A percentile compares a stretch with the other conserved stretches of the same genome.
These are phyloP conservation scores for Warburgia ugandensis DNA, from an alignment of 164 flowering plant species.

Conservation along the genomic window DNA sequence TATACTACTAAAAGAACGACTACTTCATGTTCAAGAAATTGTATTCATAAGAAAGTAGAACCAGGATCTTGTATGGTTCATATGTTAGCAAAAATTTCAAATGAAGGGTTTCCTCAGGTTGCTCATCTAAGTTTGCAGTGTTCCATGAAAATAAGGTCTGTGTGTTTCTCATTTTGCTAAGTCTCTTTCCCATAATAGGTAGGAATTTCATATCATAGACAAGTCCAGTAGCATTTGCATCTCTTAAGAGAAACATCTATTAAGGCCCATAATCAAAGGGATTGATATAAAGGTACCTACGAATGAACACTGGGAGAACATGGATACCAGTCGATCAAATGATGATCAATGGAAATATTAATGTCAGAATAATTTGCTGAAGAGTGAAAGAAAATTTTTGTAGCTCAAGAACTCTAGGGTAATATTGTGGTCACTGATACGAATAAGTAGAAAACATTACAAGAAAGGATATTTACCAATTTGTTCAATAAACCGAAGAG, in stretches of 20 bases:
- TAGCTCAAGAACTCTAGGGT: neutral
- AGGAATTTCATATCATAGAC: too few relatives aligned
- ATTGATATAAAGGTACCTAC: too few relatives aligned
- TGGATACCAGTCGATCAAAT: neutral
- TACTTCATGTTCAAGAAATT: neutral
- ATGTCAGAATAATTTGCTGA: too few relatives aligned
- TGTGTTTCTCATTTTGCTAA: too few relatives aligned
- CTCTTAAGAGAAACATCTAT: too few relatives aligned
- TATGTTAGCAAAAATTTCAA: neutral
- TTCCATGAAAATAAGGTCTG: too few relatives aligned
- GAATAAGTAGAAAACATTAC: neutral
- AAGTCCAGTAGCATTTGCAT: too few relatives aligned
- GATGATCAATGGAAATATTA: neutral
- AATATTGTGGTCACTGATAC: neutral
- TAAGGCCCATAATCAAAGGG: too few relatives aligned
- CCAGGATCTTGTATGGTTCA: neutral
- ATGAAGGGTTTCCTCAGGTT: too few relatives aligned
- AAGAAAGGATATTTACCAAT: constrained; percentile 39
- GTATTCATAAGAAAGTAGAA: neutral
- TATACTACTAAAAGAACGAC: too few relatives aligned
- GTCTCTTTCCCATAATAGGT: too few relatives aligned
- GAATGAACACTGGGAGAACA: neutral
- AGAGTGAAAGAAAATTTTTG: neutral
- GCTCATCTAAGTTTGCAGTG: too few relatives aligned
- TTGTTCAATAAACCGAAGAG: constrained; percentile 67